These are phyloP conservation scores for Septoria linicola DNA, from an alignment of 2,329 filamentous ascomycete genomes.

Conservation along the genomic window DNA sequence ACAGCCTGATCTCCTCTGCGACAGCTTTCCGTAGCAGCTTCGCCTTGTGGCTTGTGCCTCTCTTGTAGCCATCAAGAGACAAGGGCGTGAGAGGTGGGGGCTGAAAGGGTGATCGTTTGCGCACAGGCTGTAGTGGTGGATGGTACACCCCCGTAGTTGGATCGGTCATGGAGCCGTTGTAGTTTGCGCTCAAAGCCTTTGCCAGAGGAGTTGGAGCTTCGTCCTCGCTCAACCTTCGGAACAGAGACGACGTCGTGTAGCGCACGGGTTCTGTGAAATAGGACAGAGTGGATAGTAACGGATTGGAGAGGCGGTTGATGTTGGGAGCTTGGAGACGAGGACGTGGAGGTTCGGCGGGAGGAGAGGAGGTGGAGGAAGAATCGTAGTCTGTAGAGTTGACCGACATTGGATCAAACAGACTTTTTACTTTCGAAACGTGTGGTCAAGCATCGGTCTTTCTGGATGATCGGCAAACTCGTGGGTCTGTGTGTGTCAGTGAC, in stretches of 20 bases:
- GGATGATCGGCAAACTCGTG: no score
- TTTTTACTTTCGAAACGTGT: not conserved
- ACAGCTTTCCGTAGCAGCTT: conserved; percentile 69
- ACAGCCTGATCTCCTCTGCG: conserved; percentile 88
- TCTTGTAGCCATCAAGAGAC: conserved; percentile 64
- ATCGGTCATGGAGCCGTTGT: conserved; percentile 41
- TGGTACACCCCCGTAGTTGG: conserved; percentile 55
- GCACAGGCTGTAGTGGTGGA: conserved; percentile 49
- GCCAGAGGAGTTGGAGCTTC: conserved; percentile 41
- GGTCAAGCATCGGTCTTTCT: no score
- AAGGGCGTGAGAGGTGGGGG: conserved; percentile 86
- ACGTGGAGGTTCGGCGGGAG: conserved; percentile 7
- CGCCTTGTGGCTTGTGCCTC: conserved; percentile 58
- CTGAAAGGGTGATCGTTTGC: conserved; percentile 75
- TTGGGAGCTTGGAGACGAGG: conserved; percentile 12
- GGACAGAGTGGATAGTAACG: conserved; percentile 36
- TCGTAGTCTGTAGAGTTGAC: conserved; percentile 1
- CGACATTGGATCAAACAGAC: conserved; percentile 3
- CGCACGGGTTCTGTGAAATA: conserved; percentile 53
- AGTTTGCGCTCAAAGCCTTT: conserved; percentile 39
- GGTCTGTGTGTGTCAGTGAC: no score
- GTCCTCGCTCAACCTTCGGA: conserved; percentile 50
- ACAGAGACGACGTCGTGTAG: conserved; percentile 49
- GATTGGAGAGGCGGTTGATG: conserved; percentile 5
- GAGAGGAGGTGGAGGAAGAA: conserved; percentile 2